phyloP scores from a whole-genome alignment of 2,329 filamentous ascomycete genomes.

The Cordyceps farinosa region DNA sequence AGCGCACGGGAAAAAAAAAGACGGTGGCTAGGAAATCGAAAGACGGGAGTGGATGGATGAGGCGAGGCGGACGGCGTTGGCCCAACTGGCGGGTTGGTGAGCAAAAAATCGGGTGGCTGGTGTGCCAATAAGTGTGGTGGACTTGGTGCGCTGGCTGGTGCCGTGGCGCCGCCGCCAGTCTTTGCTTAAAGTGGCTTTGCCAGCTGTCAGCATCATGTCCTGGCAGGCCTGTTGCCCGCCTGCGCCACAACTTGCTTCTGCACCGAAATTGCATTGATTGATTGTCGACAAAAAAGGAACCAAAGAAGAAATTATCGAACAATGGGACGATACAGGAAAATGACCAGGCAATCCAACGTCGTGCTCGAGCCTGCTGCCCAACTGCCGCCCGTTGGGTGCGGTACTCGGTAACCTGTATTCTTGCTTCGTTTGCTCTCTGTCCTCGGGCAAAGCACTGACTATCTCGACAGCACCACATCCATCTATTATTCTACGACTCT shows the following conservation, averaged over 20 bases:
- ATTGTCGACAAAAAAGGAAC: not conserved
- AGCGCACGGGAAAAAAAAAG: not conserved
- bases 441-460: not conserved
- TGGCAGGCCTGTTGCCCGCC: not conserved
- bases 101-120: slow-evolving; percentile 17
- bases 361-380: not conserved
- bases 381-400: not conserved
- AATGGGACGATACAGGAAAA: not conserved
- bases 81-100: slow-evolving; percentile 8
- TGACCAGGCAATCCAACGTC: too few relatives aligned
- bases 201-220: not conserved
- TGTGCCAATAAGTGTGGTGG: not conserved
- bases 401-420: not conserved
- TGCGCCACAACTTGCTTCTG: not conserved
- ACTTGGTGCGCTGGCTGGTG: not conserved
- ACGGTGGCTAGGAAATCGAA: slow-evolving; percentile 15
- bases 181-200: not conserved
- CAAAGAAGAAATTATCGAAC: not conserved
- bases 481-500: too few relatives aligned
- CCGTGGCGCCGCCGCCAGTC: not conserved
- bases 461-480: not conserved
- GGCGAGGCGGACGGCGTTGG: not conserved
- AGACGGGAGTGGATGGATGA: slow-evolving; percentile 7
- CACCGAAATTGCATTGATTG: too few relatives aligned
- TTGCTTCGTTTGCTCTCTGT: not conserved